Evolutionary conservation across 73 alveolate genomes (phyloP).

Genomic region (Paramecium sexaurelia): DNA sequence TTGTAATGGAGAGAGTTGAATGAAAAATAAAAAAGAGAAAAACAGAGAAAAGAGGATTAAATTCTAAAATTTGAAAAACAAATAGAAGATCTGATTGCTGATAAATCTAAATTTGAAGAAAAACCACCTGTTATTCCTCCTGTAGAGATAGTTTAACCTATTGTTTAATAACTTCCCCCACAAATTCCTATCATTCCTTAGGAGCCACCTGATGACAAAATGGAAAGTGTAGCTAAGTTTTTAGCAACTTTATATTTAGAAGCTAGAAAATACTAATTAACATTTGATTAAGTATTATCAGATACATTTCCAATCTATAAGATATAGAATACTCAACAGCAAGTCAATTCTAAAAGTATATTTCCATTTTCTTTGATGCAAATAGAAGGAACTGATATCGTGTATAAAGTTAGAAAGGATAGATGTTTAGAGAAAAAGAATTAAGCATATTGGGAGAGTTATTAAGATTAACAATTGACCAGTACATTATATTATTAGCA

Average conservation of each 20-base stretch:
- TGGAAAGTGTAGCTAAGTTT: constrained; percentile 26
- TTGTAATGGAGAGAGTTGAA: background rate
- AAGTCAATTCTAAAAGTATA: background rate
- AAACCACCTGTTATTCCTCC: constrained; percentile 10
- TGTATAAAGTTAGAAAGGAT: background rate
- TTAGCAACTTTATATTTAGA: constrained; percentile 19
- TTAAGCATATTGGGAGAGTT: constrained; percentile 6
- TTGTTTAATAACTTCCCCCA: background rate
- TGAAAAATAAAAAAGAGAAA: constrained; percentile 16
- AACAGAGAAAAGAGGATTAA: background rate
- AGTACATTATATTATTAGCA: constrained; percentile 40
- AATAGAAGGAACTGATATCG: background rate
- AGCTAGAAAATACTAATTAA: constrained; percentile 3
- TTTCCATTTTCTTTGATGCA: background rate
- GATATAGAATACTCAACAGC: background rate
- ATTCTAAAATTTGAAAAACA: background rate
- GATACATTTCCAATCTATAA: constrained; percentile 25
- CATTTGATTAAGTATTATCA: background rate
- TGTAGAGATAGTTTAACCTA: background rate
- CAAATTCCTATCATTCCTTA: background rate
- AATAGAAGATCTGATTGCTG: constrained; percentile 3
- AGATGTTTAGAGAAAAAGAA: background rate
- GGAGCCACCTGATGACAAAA: constrained; percentile 40
- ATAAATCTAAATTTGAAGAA: constrained; percentile 2
- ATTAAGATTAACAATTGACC: background rate